phyloP scores from a whole-genome alignment of 225 moss, liverwort and hornwort genomes.

The Sphagnum tenellum region DNA sequence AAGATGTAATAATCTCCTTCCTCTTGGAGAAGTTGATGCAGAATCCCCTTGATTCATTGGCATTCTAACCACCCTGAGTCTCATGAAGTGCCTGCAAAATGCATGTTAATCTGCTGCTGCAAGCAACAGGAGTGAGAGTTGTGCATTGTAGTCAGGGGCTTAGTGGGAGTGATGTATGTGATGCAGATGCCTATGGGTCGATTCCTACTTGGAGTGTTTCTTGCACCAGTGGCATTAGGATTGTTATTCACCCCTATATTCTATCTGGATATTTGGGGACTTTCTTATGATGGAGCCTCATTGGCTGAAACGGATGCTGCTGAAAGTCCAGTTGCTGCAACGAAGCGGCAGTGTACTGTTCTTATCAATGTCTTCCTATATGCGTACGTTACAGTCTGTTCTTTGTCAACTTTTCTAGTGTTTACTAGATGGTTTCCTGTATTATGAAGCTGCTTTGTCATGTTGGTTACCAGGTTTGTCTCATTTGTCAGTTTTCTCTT shows the following conservation, averaged over 20 bases:
- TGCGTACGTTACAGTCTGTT: constrained; percentile 46
- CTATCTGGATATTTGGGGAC: constrained; percentile 71
- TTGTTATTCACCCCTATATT: constrained; percentile 84
- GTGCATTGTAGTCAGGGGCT: too few species aligned
- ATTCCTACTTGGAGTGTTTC: constrained; percentile 80
- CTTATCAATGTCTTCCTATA: constrained; percentile 87
- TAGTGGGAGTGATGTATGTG: background rate
- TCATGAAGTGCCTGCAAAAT: too few species aligned
- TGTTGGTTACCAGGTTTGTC: too few species aligned
- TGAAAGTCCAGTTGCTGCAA: constrained; percentile 52
- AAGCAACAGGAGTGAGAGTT: too few species aligned
- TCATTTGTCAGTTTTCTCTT: too few species aligned
- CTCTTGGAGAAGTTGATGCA: too few species aligned
- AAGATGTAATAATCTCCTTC: too few species aligned
- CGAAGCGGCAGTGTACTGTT: constrained; percentile 46
- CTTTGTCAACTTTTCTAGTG: background rate
- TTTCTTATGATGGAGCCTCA: constrained; percentile 55
- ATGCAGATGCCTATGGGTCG: constrained; percentile 78
- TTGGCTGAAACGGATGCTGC: constrained; percentile 21
- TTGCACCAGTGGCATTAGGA: constrained; percentile 85
- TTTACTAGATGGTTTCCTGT: background rate
- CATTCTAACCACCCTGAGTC: too few species aligned
- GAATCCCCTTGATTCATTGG: too few species aligned
- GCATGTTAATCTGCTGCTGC: too few species aligned
- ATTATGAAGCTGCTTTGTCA: background rate